A percentile compares a stretch with the other conserved stretches of the same genome.
phyloP scores from a whole-genome alignment of 2,329 filamentous ascomycete species.

The Oidium heveae region DNA sequence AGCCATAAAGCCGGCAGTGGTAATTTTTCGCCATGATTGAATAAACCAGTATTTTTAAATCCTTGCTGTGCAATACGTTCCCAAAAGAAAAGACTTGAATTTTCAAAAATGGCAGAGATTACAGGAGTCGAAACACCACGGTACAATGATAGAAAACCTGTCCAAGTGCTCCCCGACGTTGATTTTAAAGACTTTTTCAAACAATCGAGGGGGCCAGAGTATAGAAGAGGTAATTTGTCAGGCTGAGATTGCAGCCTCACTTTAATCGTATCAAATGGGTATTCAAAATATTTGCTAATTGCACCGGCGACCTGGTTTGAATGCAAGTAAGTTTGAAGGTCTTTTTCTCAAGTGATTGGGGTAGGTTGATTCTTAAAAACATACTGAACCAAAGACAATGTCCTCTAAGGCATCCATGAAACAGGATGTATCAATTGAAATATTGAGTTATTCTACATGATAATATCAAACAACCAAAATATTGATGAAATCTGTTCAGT shows the following conservation, averaged over 20 bases:
- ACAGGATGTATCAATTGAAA: background rate
- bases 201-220: constrained; percentile 74
- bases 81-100: constrained; percentile 78
- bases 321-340: constrained; percentile 2
- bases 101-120: constrained; percentile 76
- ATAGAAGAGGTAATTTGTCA: constrained; percentile 54
- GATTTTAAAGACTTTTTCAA: constrained; percentile 62
- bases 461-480: no score
- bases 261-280: constrained; percentile 96
- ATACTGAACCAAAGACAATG: constrained; percentile 63
- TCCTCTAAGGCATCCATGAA: constrained; percentile 49
- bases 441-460: no score
- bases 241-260: constrained; percentile 93
- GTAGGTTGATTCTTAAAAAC: constrained; percentile 9
- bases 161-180: constrained; percentile 19
- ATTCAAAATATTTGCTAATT: constrained; percentile 88
- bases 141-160: constrained; percentile 49
- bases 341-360: background rate
- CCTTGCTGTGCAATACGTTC: constrained; percentile 49
- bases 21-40: constrained; percentile 29
- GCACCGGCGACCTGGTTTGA: constrained; percentile 45
- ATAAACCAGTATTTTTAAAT: constrained; percentile 27
- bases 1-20: constrained; percentile 51
- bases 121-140: constrained; percentile 81
- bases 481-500: no score